phyloP scores from a whole-genome alignment of 108 stramenopile species.

The Seminavis robusta region DNA sequence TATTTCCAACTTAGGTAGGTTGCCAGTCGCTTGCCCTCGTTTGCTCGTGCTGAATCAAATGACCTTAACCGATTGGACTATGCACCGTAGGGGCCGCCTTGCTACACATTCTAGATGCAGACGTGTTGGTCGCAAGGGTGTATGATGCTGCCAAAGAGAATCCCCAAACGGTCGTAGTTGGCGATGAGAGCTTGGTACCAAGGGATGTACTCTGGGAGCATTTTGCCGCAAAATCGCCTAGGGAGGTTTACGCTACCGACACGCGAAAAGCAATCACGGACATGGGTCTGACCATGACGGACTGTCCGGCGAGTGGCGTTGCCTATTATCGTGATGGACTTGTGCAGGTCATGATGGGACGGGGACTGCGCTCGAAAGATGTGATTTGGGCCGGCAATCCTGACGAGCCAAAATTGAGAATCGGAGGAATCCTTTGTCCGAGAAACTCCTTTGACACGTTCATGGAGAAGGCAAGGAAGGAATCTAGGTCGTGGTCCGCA shows the following conservation, averaged over 20 bases:
- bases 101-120: constrained; percentile 8
- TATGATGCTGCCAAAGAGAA: constrained; percentile 1
- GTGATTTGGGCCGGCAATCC: constrained; percentile 25
- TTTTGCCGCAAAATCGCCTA: background rate
- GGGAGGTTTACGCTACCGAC: background rate
- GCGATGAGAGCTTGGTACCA: constrained; percentile 9
- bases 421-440: constrained; percentile 21
- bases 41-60: too few relatives aligned
- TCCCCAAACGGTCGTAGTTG: too few relatives aligned
- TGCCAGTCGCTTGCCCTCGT: too few relatives aligned
- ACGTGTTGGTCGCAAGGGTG: constrained; percentile 7
- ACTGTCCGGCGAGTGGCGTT: constrained; percentile 18
- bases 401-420: constrained; percentile 17
- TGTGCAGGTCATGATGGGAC: constrained; percentile 10
- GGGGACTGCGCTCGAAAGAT: constrained; percentile 8
- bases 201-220: constrained; percentile 9
- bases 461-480: constrained; percentile 16
- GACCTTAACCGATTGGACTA: too few relatives aligned
- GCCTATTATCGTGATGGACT: constrained; percentile 10
- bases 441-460: constrained; percentile 18
- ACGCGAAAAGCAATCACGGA: background rate
- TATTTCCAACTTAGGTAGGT: background rate
- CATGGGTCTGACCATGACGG: constrained; percentile 1
- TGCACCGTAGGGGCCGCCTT: too few relatives aligned
- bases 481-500: constrained; percentile 8